Evolutionary conservation across 2,329 filamentous ascomycete species (phyloP), one percentile per base, ranked within the genome.

Genomic region (Amauroascus niger): DNA sequence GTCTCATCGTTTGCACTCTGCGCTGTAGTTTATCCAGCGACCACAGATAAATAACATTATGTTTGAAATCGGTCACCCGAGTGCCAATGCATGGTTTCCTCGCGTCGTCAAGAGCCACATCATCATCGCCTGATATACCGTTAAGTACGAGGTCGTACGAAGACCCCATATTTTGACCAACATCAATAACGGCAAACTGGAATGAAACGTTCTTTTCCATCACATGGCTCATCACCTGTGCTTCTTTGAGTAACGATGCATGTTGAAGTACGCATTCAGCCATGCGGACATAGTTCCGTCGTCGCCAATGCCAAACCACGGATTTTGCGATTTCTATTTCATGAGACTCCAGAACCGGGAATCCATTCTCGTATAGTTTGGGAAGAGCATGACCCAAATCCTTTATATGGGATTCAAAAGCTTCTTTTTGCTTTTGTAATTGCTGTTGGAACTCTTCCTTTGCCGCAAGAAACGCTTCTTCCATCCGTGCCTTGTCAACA

Each of bases 71-170:
- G 57, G 96, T 83, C 20, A 97, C 87, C 26, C 93, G 81, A 14
- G 97, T 81, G 1, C 85, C 91, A 43, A 97, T 83, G 69, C 91
- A 97, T 2, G 93, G 93, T 68, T 96, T 97, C 44, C 79, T 80
- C 1, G 86, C 81, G 59, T 84, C 81, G 56, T 95, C 88, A 6
- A 98, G 78, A 16, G 86, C 83, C 30, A 85, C 75, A 63, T 95
- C 90, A 22, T 91, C 88, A 67, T 97, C 91, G 8, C 84, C 82
- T 0, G 86, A 85, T 40, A 96, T 83, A 18, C 88, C 91, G 63
- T 95, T 95, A 40, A 98, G 77, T 2, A 97, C 89, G 71, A 98
- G 85, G 68, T 98, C 93, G 70, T 98, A 98, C 0, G 90, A 95
- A 2, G 93, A 98, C 61, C 86, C 90, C 60, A 94, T 79, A 20